Conservation (phyloP, 2,329 filamentous ascomycete species). For the Ceratocystis diversiconidia region DNA sequence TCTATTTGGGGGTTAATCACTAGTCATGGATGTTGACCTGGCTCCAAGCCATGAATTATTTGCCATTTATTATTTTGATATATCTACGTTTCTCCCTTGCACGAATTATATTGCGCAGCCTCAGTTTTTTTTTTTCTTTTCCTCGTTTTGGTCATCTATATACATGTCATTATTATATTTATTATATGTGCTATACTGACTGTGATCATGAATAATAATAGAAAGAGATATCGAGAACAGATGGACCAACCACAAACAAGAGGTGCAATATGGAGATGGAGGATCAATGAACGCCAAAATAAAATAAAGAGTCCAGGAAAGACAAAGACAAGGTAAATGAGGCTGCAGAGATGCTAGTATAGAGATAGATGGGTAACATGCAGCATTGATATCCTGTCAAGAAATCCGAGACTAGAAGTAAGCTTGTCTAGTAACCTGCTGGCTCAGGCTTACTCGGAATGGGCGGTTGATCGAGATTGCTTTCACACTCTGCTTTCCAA, state of each 20-base stretch:
- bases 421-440: conserved; percentile 32
- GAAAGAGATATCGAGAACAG: background rate
- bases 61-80: conserved; percentile 22
- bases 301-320: background rate
- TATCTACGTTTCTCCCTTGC: background rate
- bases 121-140: background rate
- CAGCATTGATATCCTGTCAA: background rate
- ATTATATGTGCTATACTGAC: background rate
- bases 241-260: background rate
- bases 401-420: background rate
- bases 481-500: conserved; percentile 50
- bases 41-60: background rate
- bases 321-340: background rate
- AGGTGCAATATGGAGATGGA: background rate
- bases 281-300: background rate
- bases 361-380: too few relatives aligned
- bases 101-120: background rate
- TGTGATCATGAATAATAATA: background rate
- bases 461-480: conserved; percentile 30
- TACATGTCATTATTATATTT: background rate
- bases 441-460: conserved; percentile 37
- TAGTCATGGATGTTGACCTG: background rate
- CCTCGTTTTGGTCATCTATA: background rate
- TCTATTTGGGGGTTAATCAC: conserved; percentile 21
- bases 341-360: background rate